Base-by-base conservation (phyloP, 257 asterid genomes). In the Thymus mandschuricus region DNA sequence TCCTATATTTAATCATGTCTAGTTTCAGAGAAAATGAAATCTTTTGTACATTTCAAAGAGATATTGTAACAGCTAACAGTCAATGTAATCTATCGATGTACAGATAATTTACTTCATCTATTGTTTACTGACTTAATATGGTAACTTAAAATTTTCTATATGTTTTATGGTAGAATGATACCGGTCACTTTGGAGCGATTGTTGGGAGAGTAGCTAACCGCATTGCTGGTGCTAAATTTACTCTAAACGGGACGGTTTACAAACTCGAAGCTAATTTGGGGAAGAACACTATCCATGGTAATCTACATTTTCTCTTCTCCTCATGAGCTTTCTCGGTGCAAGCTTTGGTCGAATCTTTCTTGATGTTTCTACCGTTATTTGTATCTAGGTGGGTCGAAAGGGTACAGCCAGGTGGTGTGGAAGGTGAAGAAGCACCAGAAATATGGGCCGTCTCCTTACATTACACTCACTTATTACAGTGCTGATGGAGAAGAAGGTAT, bases 171-270 rank as follows among this genome's bases (percentile, higher is more conserved):
- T 85, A 91, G 98, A 87, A 90, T 13, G 92, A 84, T 57, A 75
- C 79, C 0, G 3, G 71, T 40, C 55, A 80, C 68, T 89, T 91
- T 38, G 98, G 98, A 75, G 92, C 97, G 56, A 59, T 85, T 10
- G 90, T 88, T 49, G 98, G 97, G 28, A 81, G 98, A 1, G 95
- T 92, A 15, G 97, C 96, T 29, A 90, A 92, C 71, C 85, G 97
- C 66, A 93, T 90, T 55, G 88, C 78, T 5, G 97, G 96, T 56
- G 97, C 97, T 55, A 75, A 79, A 62, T 94, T 94, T 59, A 78
- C 86, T 51, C 75, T 94, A 38, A 87, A 91, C 56, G 96, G 97
- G 21, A 79, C 73, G 0, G 80, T 28, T 27, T 93, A 91, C 50
- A 85, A 89, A 66, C 92, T 89, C 30, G 79, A 81, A 4, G 91